Evolutionary conservation across 305 asterid species (phyloP).

Genomic region (Euphrasia arctica): DNA sequence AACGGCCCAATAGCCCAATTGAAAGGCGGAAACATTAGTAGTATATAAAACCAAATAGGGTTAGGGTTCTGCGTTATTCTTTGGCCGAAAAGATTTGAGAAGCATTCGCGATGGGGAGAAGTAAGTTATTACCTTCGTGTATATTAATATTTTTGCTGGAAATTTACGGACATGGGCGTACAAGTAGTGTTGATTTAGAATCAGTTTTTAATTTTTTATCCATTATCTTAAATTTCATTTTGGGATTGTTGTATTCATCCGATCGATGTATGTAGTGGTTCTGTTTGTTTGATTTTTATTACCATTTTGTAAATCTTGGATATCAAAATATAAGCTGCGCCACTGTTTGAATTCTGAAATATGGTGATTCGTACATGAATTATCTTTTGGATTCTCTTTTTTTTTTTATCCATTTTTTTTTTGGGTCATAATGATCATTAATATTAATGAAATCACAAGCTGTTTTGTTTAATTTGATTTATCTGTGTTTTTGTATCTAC

Average conservation of each 20-base stretch:
- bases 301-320: not conserved
- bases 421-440: not conserved
- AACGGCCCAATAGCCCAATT: not conserved
- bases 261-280: not conserved
- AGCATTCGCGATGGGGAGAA: conserved; percentile 1
- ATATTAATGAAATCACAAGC: not conserved
- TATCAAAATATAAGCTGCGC: not conserved
- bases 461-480: not conserved
- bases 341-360: not conserved
- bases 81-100: not conserved
- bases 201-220: not conserved
- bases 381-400: not conserved
- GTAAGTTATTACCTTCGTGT: not conserved
- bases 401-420: not conserved
- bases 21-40: not conserved
- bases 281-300: not conserved
- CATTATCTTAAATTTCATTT: too few relatives aligned
- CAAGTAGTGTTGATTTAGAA: not conserved
- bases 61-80: not conserved
- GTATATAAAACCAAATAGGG: not conserved
- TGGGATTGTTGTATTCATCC: not conserved
- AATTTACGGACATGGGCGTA: not conserved
- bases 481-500: not conserved
- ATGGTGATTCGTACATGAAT: not conserved
- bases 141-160: not conserved